Percentiles rank a stretch among this genome's conserved stretches.
Evolutionary conservation across 129 eudicot genomes (phyloP).

Genomic region (Tagetes patula): DNA sequence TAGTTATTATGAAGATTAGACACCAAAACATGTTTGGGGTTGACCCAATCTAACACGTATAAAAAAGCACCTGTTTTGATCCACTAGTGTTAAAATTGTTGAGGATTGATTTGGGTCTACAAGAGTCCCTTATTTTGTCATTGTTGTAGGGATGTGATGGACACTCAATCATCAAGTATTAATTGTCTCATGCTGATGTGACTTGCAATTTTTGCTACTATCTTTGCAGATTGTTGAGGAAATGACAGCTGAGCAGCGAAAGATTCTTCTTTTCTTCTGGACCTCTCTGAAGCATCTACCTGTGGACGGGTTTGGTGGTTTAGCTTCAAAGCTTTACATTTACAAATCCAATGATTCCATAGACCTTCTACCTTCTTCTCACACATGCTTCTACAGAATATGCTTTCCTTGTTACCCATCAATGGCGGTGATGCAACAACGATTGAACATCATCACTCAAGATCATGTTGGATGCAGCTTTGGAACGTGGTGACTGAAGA

Average conservation of each 20-base stretch:
- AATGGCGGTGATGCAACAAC: conserved; percentile 50
- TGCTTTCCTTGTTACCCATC: conserved; percentile 76
- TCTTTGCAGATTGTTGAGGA: conserved; percentile 56
- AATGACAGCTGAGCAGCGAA: conserved; percentile 63
- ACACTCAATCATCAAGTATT: too few relatives aligned
- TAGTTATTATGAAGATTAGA: background rate
- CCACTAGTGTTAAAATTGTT: background rate
- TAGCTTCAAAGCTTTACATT: conserved; percentile 71
- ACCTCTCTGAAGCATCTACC: conserved; percentile 87
- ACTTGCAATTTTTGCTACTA: too few relatives aligned
- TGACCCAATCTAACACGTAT: background rate
- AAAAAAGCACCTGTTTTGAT: background rate
- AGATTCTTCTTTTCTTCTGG: conserved; percentile 86
- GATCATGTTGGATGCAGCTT: conserved; percentile 96
- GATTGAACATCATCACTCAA: conserved; percentile 64
- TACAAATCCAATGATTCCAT: conserved; percentile 44
- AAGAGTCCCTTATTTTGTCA: too few relatives aligned
- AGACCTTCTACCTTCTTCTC: conserved; percentile 79
- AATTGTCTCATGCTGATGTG: too few relatives aligned
- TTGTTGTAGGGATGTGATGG: too few relatives aligned
- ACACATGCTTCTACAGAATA: conserved; percentile 79
- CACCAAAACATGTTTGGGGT: background rate
- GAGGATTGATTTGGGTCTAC: too few relatives aligned
- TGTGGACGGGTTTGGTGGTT: conserved; percentile 81
- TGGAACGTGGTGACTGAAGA: conserved; percentile 61